phyloP scores from a whole-genome alignment of 257 asterid genomes.

The Jacaranda mimosifolia region DNA sequence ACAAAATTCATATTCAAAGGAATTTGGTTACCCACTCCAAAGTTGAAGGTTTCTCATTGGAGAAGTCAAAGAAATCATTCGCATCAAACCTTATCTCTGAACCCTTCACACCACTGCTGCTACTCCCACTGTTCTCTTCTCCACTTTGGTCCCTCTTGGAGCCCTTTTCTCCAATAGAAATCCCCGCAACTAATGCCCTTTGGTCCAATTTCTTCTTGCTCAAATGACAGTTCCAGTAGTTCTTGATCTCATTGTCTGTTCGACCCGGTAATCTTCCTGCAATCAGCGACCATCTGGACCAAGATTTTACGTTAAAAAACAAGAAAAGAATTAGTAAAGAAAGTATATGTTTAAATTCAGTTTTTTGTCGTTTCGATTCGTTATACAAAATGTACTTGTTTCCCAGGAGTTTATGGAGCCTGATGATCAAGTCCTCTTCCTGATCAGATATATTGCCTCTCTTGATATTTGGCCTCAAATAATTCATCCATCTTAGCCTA shows the following conservation, averaged over 20 bases:
- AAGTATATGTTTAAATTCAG: not conserved
- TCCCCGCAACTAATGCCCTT: slow-evolving; percentile 40
- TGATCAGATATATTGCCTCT: slow-evolving; percentile 67
- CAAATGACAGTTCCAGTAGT: slow-evolving; percentile 52
- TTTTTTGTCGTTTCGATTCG: not conserved
- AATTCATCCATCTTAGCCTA: slow-evolving; percentile 70
- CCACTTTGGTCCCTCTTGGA: slow-evolving; percentile 35
- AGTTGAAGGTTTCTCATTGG: slow-evolving; percentile 68
- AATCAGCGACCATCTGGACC: slow-evolving; percentile 50
- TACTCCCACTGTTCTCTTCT: slow-evolving; percentile 27
- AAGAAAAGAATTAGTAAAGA: too few relatives aligned
- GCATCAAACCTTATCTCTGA: slow-evolving; percentile 34
- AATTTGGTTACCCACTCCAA: slow-evolving; percentile 62
- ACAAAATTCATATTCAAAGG: not conserved
- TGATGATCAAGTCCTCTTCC: slow-evolving; percentile 66
- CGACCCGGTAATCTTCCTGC: slow-evolving; percentile 58
- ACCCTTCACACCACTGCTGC: slow-evolving; percentile 33
- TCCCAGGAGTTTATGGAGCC: slow-evolving; percentile 65
- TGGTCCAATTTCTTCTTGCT: slow-evolving; percentile 41
- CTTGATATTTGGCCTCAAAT: slow-evolving; percentile 64
- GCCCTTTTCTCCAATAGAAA: slow-evolving; percentile 29
- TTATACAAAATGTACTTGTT: slow-evolving; percentile 42
- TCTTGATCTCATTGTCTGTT: slow-evolving; percentile 63
- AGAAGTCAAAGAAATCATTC: slow-evolving; percentile 67
- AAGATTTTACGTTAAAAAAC: too few relatives aligned